Evolutionary conservation across 176 grass and related monocot genomes (phyloP).

Genomic region (Rhipidocladum racemiflorum): DNA sequence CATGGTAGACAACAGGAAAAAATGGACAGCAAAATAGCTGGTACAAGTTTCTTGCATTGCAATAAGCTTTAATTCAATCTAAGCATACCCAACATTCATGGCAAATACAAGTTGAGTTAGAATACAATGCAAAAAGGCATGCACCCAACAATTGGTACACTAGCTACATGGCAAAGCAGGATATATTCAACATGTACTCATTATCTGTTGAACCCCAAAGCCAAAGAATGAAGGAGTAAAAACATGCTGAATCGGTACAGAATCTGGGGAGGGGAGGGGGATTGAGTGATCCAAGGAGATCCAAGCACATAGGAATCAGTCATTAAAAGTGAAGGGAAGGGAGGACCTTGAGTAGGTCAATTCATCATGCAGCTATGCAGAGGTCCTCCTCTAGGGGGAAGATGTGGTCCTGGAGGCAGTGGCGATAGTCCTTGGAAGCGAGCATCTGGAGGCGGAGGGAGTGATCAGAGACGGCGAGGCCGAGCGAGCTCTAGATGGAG

Average conservation of each 20-base stretch:
- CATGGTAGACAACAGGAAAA: not conserved
- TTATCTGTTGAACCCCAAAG: not conserved
- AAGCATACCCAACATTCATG: not conserved
- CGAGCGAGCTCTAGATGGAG: constrained; percentile 64
- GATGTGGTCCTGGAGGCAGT: constrained; percentile 74
- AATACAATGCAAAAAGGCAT: not conserved
- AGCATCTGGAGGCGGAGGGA: constrained; percentile 67
- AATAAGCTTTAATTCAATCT: not conserved
- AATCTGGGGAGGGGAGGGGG: not conserved
- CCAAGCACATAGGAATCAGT: not conserved
- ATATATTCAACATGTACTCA: too few species aligned
- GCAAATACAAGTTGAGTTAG: not conserved
- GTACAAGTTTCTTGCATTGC: not conserved
- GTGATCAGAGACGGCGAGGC: constrained; percentile 65
- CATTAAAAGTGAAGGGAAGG: too few species aligned
- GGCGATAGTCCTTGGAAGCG: constrained; percentile 65
- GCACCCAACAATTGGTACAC: not conserved
- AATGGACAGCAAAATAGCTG: not conserved
- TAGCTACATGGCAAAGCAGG: not conserved
- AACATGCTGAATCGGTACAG: not conserved
- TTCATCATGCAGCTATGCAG: constrained; percentile 38
- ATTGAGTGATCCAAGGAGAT: not conserved
- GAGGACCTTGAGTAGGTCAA: constrained; percentile 44
- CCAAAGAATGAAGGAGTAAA: not conserved
- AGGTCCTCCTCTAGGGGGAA: constrained; percentile 77